Percentiles rank a stretch among this genome's conserved stretches.
phyloP scores from a whole-genome alignment of 2,329 filamentous ascomycete genomes.

The Fusarium sp. region DNA sequence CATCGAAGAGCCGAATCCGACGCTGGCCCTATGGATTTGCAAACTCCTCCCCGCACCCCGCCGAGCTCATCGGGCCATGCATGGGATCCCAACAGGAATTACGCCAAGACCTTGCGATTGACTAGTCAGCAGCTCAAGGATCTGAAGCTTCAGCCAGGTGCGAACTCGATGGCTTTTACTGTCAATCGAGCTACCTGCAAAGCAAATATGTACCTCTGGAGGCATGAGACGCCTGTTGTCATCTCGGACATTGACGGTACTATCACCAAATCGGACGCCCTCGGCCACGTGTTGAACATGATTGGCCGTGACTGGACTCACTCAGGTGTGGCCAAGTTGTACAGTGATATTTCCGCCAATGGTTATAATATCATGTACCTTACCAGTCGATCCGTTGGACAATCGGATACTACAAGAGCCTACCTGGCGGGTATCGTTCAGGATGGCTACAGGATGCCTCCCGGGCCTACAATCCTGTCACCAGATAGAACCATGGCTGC shows the following conservation, averaged over 20 bases:
- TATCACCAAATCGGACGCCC: conserved; percentile 95
- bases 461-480: conserved; percentile 92
- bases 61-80: conserved; percentile 66
- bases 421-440: conserved; percentile 92
- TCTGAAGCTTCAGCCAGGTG: conserved; percentile 81
- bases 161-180: conserved; percentile 94
- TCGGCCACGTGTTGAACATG: conserved; percentile 95
- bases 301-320: conserved; percentile 99
- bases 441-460: conserved; percentile 84
- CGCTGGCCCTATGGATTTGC: conserved; percentile 60
- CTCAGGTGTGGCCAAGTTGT: conserved; percentile 93
- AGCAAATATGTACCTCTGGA: conserved; percentile 94
- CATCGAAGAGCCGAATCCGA: conserved; percentile 75
- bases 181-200: conserved; percentile 94
- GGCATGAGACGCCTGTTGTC: conserved; percentile 88
- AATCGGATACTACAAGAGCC: conserved; percentile 86
- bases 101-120: conserved; percentile 93
- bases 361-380: conserved; percentile 99
- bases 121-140: conserved; percentile 95
- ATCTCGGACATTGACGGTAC: conserved; percentile 99
- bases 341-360: conserved; percentile 92
- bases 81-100: conserved; percentile 81
- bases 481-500: conserved; percentile 96
- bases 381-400: conserved; percentile 91
- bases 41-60: conserved; percentile 74